A percentile compares a stretch with the other conserved stretches of the same genome.
Evolutionary conservation across 306 rosid species (phyloP).

Genomic region (Mimosa bimucronata): DNA sequence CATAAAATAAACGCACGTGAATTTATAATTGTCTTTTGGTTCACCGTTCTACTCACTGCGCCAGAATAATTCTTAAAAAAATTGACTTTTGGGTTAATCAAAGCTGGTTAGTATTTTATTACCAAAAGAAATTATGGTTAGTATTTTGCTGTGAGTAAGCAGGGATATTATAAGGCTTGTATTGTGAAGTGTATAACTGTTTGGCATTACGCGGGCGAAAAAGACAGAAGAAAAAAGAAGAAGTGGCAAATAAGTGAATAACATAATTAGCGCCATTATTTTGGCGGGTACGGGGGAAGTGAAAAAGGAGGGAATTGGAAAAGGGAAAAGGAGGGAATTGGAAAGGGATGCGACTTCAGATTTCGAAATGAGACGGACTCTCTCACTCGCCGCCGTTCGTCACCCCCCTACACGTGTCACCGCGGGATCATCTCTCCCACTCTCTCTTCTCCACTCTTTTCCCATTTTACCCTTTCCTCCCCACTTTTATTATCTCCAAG

Average conservation of each 20-base stretch:
- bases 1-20: neutral
- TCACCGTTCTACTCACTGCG: neutral
- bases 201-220: too few relatives aligned
- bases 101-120: neutral
- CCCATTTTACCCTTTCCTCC: slow-evolving; percentile 31
- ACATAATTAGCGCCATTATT: neutral
- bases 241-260: too few relatives aligned
- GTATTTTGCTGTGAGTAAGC: neutral
- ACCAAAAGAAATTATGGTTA: too few relatives aligned
- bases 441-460: neutral
- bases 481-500: too few relatives aligned
- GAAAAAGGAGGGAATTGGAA: slow-evolving; percentile 51
- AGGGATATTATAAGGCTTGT: neutral
- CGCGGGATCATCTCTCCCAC: slow-evolving; percentile 44
- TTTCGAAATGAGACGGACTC: slow-evolving; percentile 40
- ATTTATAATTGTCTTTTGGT: neutral
- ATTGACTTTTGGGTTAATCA: neutral
- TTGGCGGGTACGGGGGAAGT: slow-evolving; percentile 45
- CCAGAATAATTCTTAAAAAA: neutral
- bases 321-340: neutral
- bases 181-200: too few relatives aligned
- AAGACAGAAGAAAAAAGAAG: too few relatives aligned
- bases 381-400: slow-evolving; percentile 37
- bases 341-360: slow-evolving; percentile 40
- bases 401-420: slow-evolving; percentile 62